Percentiles rank a stretch among this genome's conserved stretches.
phyloP scores from a whole-genome alignment of 176 grass and related monocot species.

The Rhynchospora breviuscula region DNA sequence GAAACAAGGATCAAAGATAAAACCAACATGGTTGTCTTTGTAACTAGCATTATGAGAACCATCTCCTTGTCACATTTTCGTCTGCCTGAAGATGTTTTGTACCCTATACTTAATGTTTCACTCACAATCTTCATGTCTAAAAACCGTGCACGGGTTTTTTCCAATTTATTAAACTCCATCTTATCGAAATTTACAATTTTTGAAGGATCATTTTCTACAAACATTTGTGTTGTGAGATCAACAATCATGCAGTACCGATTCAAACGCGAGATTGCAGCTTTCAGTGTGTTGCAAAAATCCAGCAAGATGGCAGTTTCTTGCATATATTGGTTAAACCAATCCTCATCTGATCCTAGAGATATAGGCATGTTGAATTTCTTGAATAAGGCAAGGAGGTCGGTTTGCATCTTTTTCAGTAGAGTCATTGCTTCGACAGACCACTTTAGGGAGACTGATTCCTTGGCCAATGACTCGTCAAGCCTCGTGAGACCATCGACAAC shows the following conservation, averaged over 20 bases:
- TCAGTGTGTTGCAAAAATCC: slow-evolving; percentile 83
- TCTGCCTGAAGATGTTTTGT: slow-evolving; percentile 9
- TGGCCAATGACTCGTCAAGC: slow-evolving; percentile 46
- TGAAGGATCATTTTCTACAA: slow-evolving; percentile 6
- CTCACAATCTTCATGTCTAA: slow-evolving; percentile 35
- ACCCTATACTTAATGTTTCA: slow-evolving; percentile 31
- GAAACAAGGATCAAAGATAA: slow-evolving; percentile 57
- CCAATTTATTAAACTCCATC: slow-evolving; percentile 12
- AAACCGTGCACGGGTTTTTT: not conserved
- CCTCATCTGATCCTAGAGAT: not conserved
- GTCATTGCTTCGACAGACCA: slow-evolving; percentile 74
- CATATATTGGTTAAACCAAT: slow-evolving; percentile 97
- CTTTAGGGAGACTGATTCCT: slow-evolving; percentile 51
- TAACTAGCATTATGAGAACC: slow-evolving; percentile 59
- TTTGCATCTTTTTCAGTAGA: slow-evolving; percentile 87
- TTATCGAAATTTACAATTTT: slow-evolving; percentile 15
- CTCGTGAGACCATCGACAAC: slow-evolving; percentile 52
- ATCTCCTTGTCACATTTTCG: slow-evolving; percentile 31
- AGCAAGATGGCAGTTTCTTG: slow-evolving; percentile 80
- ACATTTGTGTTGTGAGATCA: slow-evolving; percentile 35
- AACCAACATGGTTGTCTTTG: slow-evolving; percentile 60
- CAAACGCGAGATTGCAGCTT: slow-evolving; percentile 52
- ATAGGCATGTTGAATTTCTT: slow-evolving; percentile 52
- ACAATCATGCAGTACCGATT: slow-evolving; percentile 74
- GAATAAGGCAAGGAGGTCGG: slow-evolving; percentile 53